Evolutionary conservation across 495 filamentous ascomycete species (phyloP), one percentile per base, ranked within the genome.

Genomic region (Amphirosellinia nigrospora): DNA sequence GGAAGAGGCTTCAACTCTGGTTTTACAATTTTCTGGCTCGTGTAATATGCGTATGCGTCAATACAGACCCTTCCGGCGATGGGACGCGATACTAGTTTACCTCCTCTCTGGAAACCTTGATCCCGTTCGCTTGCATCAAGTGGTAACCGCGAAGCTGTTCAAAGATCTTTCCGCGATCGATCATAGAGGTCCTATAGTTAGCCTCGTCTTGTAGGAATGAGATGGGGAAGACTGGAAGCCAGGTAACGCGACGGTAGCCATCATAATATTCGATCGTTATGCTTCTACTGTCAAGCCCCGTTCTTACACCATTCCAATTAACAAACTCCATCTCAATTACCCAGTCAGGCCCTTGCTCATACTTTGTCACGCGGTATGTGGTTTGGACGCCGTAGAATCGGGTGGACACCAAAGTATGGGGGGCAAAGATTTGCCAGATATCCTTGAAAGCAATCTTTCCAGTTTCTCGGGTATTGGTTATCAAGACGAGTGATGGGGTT

Each of bases 271-370:
- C 63, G 39, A 91, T 84, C 1, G 36, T 60, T 21, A 84, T 76
- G 0, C 70, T 71, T 1, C 76, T 64, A 21, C 73, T 75, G 21
- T 72, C 71, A 7, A 77, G 79, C 2, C 90, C 88, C 62, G 89
- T 88, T 0, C 70, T 73, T 3, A 80, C 77, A 2, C 90, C 89
- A 69, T 91, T 83, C 70, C 83, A 89, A 66, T 90, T 87, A 34
- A 90, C 77, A 62, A 85, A 85, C 41, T 82, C 73, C 41, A 75
- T 70, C 0, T 34, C 45, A n/a, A 85, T 56, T 1, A 13, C 39
- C 68, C 70, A 81, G 21, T 46, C 23, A 15, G 7, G 0, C 21
- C 23, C 3, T 39, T 70, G n/a, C 64, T 36, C 45, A 36, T 46
- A 66, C n/a, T 63, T 52, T 26, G 46, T 36, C 10, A 73, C 78